Percentiles rank a stretch among this genome's conserved stretches.
Evolutionary conservation across 257 asterid genomes (phyloP).

Genomic region (Cinchona pubescens): DNA sequence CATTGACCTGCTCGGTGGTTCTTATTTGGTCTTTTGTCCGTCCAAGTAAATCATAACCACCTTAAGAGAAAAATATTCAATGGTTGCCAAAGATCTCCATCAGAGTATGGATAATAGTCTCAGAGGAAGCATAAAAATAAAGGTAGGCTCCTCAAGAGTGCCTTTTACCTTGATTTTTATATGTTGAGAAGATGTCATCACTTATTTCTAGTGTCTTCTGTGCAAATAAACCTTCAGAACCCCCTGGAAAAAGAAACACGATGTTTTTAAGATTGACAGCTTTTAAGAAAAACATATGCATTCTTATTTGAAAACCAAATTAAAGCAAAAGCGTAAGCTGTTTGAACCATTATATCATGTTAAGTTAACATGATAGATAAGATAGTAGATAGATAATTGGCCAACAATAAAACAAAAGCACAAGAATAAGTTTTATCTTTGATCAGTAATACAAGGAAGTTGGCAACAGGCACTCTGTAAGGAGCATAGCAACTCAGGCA

Average conservation of each 20-base stretch:
- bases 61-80: constrained; percentile 34
- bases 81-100: constrained; percentile 9
- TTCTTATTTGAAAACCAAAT: neutral
- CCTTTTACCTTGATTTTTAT: constrained; percentile 88
- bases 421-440: neutral
- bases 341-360: neutral
- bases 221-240: constrained; percentile 94
- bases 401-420: neutral
- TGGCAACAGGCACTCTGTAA: neutral
- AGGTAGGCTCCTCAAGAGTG: no score
- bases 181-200: constrained; percentile 73
- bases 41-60: constrained; percentile 96
- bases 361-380: neutral
- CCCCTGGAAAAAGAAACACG: constrained; percentile 49
- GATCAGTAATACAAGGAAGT: neutral
- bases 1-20: constrained; percentile 89
- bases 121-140: no score
- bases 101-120: neutral
- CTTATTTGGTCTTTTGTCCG: constrained; percentile 95
- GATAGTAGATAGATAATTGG: neutral
- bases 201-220: constrained; percentile 83
- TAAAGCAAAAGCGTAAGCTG: neutral
- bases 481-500: neutral
- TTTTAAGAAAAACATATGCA: neutral
- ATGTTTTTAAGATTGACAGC: constrained; percentile 3